Base-by-base conservation (phyloP, 495 filamentous ascomycete species). In the Polyplosphaeria fusca region DNA sequence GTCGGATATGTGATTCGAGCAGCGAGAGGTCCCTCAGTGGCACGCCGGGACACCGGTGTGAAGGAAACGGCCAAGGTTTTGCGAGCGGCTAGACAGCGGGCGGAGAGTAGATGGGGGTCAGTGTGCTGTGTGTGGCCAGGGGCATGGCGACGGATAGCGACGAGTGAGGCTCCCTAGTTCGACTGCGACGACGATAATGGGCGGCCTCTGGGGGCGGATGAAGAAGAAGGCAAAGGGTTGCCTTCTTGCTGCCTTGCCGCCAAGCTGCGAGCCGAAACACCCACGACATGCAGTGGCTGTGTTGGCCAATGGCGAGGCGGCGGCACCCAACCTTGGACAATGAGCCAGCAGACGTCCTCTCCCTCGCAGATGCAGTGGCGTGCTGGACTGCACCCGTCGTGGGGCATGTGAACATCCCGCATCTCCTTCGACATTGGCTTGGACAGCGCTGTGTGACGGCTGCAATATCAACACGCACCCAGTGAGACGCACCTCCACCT, bases 111-210 rank as follows among this genome's bases (percentile, higher is more conserved):
- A 32, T 45, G 23, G 14, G 19, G 16, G 16, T 38, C 18, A 20
- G 28, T n/a, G 16, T 14, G 26, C 37, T 40, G 46, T 11, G 9
- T n/a, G n/a, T n/a, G n/a, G n/a, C 32, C 44, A 41, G 37, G 2
- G 25, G 37, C 47, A 58, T 40, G 19, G 16, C 38, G 18, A 25
- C 19, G 27, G 18, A 42, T 19, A 20, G 28, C 45, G 39, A 40
- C 22, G 30, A 57, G 49, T 58, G 60, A 63, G 60, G 60, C 60
- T 58, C 53, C 41, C 60, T 63, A 58, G 60, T 54, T 54, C 40
- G 41, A 42, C 24, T 26, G 30, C 42, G 18, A 18, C 4, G 42
- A n/a, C 41, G 16, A 47, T 42, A 18, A 44, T 19, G 57, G 42
- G 48, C 49, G 57, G 57, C 57, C 48, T 60, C 57, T 37, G 43